Evolutionary conservation across 2,329 filamentous ascomycete genomes (phyloP).

Genomic region (Paecilomyces sp.): DNA sequence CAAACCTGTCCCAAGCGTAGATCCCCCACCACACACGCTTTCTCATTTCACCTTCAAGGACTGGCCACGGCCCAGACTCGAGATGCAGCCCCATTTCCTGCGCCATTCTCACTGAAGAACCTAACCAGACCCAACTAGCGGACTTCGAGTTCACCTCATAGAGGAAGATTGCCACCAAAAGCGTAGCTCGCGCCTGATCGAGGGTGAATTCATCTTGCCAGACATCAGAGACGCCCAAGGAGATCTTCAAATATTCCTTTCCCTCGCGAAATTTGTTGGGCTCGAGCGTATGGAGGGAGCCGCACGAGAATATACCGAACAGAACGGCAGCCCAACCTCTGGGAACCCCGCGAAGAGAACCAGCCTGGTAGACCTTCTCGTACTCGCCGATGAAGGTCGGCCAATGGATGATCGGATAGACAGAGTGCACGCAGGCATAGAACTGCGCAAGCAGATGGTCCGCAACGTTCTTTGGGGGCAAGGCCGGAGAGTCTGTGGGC

Average conservation of each 20-base stretch:
- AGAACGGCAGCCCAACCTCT: conserved; percentile 72
- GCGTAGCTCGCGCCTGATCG: conserved; percentile 64
- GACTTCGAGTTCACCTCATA: conserved; percentile 82
- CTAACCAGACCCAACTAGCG: conserved; percentile 79
- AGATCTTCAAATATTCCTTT: conserved; percentile 62
- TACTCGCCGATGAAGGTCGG: conserved; percentile 70
- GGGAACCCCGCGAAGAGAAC: conserved; percentile 53
- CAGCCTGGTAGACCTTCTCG: conserved; percentile 65
- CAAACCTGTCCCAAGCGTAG: conserved; percentile 77
- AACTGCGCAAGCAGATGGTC: conserved; percentile 72
- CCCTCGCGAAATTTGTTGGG: conserved; percentile 52
- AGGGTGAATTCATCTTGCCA: conserved; percentile 74
- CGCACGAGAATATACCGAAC: conserved; percentile 76
- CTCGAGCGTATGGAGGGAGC: conserved; percentile 62
- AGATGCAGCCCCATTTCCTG: conserved; percentile 78
- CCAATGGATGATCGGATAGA: conserved; percentile 84
- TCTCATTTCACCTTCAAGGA: conserved; percentile 77
- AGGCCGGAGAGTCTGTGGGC: conserved; percentile 50
- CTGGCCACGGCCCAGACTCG: conserved; percentile 65
- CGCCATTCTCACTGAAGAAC: conserved; percentile 67
- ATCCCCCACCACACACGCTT: conserved; percentile 89
- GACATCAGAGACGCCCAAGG: conserved; percentile 64
- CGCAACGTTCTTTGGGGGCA: conserved; percentile 63
- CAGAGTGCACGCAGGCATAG: conserved; percentile 66
- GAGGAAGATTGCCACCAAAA: conserved; percentile 71